These are phyloP conservation scores for Entomortierella lignicola DNA, from an alignment of 192 early-diverging fungal genomes.

Conservation along the genomic window DNA sequence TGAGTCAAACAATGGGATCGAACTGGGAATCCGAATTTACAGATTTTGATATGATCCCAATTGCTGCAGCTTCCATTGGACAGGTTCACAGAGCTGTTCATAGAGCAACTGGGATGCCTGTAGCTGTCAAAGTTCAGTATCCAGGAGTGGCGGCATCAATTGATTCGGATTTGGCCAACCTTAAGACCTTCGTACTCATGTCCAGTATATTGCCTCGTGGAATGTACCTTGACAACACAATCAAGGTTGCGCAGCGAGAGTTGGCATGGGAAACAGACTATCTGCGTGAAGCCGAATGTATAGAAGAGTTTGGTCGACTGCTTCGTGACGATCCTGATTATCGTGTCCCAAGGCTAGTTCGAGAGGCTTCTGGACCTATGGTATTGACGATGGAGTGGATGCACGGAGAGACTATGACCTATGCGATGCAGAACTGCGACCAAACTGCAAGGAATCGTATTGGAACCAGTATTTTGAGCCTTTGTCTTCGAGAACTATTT, in stretches of 20 bases:
- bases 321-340: conserved; percentile 70
- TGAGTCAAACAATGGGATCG: conserved; percentile 74
- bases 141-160: conserved; percentile 92
- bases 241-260: conserved; percentile 89
- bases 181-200: conserved; percentile 83
- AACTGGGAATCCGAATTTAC: conserved; percentile 78
- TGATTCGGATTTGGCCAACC: conserved; percentile 87
- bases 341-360: conserved; percentile 80
- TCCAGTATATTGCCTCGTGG: conserved; percentile 90
- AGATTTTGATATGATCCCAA: conserved; percentile 81
- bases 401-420: conserved; percentile 75
- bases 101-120: conserved; percentile 53
- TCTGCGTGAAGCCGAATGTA: conserved; percentile 82
- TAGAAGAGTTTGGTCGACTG: conserved; percentile 73
- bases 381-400: conserved; percentile 87
- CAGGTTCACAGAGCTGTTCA: conserved; percentile 80
- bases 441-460: conserved; percentile 65
- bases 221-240: conserved; percentile 96
- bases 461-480: conserved; percentile 76
- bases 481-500: conserved; percentile 92
- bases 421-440: conserved; percentile 39
- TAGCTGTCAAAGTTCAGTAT: conserved; percentile 97
- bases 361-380: conserved; percentile 73
- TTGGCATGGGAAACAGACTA: conserved; percentile 97
- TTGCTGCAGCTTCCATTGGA: conserved; percentile 93